Evolutionary conservation across 2,329 filamentous ascomycete species (phyloP), one percentile per base, ranked within the genome.

Genomic region (Zalaria sp.): DNA sequence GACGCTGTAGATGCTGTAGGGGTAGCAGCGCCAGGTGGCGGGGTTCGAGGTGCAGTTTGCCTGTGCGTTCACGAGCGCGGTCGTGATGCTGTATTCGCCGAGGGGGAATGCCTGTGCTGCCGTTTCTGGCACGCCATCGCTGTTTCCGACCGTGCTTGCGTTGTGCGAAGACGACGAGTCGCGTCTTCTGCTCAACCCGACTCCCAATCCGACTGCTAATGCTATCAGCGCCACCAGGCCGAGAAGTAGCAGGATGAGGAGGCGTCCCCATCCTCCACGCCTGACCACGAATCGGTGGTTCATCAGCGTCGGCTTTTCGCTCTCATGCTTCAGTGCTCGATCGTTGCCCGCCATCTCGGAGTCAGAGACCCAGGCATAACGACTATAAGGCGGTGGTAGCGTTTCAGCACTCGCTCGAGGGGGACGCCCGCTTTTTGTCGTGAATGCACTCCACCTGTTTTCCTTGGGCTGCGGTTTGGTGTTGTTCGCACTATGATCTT

Each of bases 1-100:
- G n/a, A 10, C 32, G 37, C 61, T 57, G 58, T 73, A 77, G 27
- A 65, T 65, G 3, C 58, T 61, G 51, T 71, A 73, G 1, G 78
- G 76, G 46, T 69, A 73, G 62, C 79, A 83, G 42, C 65, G 64
- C 75, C 78, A 83, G 1, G 75, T 75, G 4, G 65, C 59, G 0
- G 71, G 48, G 49, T 74, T 69, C 9, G 71, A 67, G 1, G 75
- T 78, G 58, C 80, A 83, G 38, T 65, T 65, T 5, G 73, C 70
- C 10, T 61, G 59, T 2, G 69, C 59, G 4, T 63, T 69, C 39
- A 67, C 63, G 34, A 83, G 71, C 44, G 71, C 71, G 25, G 76
- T 75, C 5, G 69, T 63, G 49, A 83, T 65, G 32, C 71, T 65
- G 56, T 75, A 83, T n/a, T 72, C 68, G 4, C 79, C 80, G 1